phyloP scores from a whole-genome alignment of 2,329 filamentous ascomycete genomes.

The Lasiodiplodia citricola region DNA sequence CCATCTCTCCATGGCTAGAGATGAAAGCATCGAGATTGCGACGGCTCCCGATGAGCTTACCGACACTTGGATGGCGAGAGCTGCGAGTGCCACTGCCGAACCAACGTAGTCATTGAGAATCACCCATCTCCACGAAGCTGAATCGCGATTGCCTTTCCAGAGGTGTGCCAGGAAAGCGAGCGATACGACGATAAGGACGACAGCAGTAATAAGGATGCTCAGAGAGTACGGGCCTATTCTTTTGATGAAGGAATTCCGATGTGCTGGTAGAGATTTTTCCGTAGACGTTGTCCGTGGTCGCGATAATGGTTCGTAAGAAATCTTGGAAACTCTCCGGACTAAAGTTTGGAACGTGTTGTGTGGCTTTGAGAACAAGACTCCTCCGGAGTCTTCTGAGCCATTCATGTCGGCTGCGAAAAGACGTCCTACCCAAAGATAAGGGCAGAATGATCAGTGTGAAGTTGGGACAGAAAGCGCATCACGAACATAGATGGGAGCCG shows the following conservation, averaged over 20 bases:
- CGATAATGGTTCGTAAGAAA: background rate
- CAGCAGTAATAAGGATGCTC: background rate
- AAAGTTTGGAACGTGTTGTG: background rate
- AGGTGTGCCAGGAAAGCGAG: background rate
- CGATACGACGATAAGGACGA: background rate
- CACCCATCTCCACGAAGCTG: background rate
- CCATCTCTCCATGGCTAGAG: slow-evolving; percentile 9
- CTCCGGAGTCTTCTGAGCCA: too few relatives aligned
- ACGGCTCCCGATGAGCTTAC: background rate
- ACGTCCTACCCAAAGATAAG: background rate
- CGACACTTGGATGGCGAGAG: background rate
- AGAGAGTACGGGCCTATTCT: slow-evolving; percentile 1
- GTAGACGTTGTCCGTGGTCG: background rate
- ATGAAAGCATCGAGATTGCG: slow-evolving; percentile 13
- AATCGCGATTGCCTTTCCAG: background rate
- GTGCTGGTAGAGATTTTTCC: background rate
- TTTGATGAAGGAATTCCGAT: background rate
- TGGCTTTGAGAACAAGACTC: background rate
- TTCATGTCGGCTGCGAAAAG: too few relatives aligned
- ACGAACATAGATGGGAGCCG: background rate
- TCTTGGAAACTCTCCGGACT: background rate
- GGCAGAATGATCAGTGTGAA: background rate
- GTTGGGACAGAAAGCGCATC: background rate
- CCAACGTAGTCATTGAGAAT: slow-evolving; percentile 3
- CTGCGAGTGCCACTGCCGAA: background rate